Percentiles rank a stretch among this genome's conserved stretches.
phyloP scores from a whole-genome alignment of 768 basidiomycete species.

The Chalciporus sphaerocephalus region DNA sequence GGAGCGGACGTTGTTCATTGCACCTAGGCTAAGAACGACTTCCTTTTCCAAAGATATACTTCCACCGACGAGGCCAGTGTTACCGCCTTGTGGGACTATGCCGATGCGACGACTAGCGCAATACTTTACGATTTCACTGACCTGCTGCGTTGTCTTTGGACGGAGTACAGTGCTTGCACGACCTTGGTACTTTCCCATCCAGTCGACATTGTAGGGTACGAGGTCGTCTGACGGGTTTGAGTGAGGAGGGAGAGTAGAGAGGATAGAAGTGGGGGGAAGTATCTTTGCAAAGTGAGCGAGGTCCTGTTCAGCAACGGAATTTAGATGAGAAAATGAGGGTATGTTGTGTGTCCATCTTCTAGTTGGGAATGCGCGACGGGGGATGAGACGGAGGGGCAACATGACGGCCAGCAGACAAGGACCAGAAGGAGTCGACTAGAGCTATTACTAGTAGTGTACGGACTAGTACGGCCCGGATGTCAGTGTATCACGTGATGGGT shows the following conservation, averaged over 20 bases:
- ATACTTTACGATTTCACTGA: conserved; percentile 82
- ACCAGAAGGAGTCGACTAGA: too few species aligned
- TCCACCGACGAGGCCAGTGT: conserved; percentile 96
- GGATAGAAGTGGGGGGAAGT: conserved; percentile 56
- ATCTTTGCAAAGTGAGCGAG: conserved; percentile 64
- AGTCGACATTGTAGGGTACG: conserved; percentile 78
- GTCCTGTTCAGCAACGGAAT: conserved; percentile 53
- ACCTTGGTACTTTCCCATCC: conserved; percentile 96
- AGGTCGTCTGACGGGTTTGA: conserved; percentile 59
- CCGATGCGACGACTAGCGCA: conserved; percentile 78
- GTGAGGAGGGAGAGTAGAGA: conserved; percentile 59
- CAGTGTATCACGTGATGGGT: conserved; percentile 28
- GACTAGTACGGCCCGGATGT: conserved; percentile 24
- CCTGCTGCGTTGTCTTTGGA: conserved; percentile 83
- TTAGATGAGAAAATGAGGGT: conserved; percentile 33
- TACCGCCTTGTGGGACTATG: conserved; percentile 97
- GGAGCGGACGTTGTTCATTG: conserved; percentile 76
- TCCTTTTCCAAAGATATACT: conserved; percentile 87
- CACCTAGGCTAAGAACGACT: conserved; percentile 76
- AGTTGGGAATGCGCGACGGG: neutral
- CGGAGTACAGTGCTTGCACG: conserved; percentile 78
- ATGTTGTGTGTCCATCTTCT: conserved; percentile 20
- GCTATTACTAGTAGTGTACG: neutral
- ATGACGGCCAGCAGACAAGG: conserved; percentile 1
- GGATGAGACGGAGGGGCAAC: conserved; percentile 7